Evolutionary conservation across 2,329 filamentous ascomycete species (phyloP), one percentile per base, ranked within the genome.

Genomic region (Verticillium nubilum): DNA sequence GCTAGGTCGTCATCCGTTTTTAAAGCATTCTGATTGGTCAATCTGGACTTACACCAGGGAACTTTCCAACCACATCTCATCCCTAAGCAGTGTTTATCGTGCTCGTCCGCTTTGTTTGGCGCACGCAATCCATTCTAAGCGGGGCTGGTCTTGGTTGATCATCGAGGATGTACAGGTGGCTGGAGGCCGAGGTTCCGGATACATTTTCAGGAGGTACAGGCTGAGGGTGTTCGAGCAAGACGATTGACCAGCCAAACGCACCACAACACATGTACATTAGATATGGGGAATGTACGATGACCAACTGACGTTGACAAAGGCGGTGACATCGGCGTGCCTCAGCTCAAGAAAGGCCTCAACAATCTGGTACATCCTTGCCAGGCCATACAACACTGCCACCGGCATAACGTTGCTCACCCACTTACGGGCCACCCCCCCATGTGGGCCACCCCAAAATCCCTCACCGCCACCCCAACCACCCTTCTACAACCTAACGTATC

Each of bases 301-400:
- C 71, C 72, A 74, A 42, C 69, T 62, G 17, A 74, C 69, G 23
- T 67, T 70, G 31, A 67, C 59, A 63, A 68, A 74, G 2, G 69
- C 69, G 12, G 64, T 67, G 12, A 60, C 61, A 42, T 70, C 69
- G 56, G 74, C 58, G 19, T 66, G 62, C 35, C 72, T 65, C 58
- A 73, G 58, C 57, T 68, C 68, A 33, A 72, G 61, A 59, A 74
- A 70, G 28, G 67, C 67, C 59, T 74, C 72, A 9, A 68, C 60
- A 19, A 73, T 60, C 19, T 73, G 64, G 56, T 71, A 73, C 23
- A 66, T 60, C 50, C 71, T 64, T 5, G 69, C 69, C 12, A 68
- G 27, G 59, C 61, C 59, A 67, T 64, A 63, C 25, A 65, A 47
- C 15, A 63, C 19, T 3, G 67, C 67, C 19, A 71, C 65, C 10